Evolutionary conservation across 2,329 filamentous ascomycete species (phyloP).

Genomic region (Ascocoryne sarcoides): DNA sequence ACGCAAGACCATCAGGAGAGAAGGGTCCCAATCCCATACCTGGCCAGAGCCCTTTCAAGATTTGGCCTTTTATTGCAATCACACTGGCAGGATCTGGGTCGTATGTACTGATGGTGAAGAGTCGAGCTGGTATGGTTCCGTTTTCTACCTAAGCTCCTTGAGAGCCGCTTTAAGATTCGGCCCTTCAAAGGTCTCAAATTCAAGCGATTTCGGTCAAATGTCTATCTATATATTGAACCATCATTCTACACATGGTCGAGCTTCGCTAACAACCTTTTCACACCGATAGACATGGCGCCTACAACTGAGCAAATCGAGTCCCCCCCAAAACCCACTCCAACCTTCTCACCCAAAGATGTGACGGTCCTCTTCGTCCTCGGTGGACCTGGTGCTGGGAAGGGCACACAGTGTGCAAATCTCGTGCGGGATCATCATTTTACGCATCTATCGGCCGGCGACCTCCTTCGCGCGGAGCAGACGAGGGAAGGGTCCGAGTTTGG

Average conservation of each 20-base stretch:
- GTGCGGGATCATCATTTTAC: slow-evolving; percentile 84
- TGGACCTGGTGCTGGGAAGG: slow-evolving; percentile 91
- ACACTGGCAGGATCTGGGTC: slow-evolving; percentile 38
- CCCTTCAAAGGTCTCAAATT: background rate
- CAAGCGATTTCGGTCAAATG: background rate
- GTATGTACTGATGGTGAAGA: slow-evolving; percentile 43
- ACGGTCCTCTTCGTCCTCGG: slow-evolving; percentile 97
- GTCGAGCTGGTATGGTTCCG: slow-evolving; percentile 31
- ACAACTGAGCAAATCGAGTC: background rate
- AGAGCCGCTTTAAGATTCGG: slow-evolving; percentile 22
- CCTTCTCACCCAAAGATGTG: slow-evolving; percentile 67
- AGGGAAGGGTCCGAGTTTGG: slow-evolving; percentile 82
- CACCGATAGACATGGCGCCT: slow-evolving; percentile 2
- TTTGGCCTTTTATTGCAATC: slow-evolving; percentile 34
- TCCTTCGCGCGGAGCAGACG: slow-evolving; percentile 88
- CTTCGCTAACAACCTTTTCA: slow-evolving; percentile 4
- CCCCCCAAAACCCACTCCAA: slow-evolving; percentile 45
- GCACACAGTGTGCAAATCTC: slow-evolving; percentile 86
- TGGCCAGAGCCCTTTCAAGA: slow-evolving; percentile 27
- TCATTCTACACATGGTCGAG: background rate
- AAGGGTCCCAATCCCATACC: slow-evolving; percentile 23
- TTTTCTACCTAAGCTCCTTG: slow-evolving; percentile 7
- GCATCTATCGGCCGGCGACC: slow-evolving; percentile 87
- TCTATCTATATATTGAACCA: background rate
- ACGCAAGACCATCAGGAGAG: slow-evolving; percentile 25